These are phyloP conservation scores for Macrocystidia cucumis DNA, from an alignment of 1,284 basidiomycete species.

Conservation along the genomic window DNA sequence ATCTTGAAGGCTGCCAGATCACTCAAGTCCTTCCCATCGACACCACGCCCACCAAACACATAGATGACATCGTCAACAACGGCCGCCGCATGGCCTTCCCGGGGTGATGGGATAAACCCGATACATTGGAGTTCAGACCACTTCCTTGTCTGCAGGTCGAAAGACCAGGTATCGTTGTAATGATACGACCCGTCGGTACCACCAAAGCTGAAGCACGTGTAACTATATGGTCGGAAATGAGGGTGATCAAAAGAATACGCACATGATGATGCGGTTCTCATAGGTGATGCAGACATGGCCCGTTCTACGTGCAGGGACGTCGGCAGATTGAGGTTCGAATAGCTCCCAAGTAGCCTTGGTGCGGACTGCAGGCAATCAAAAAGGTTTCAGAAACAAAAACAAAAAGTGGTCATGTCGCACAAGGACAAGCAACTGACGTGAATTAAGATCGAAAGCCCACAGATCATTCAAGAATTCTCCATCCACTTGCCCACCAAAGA, in stretches of 20 bases:
- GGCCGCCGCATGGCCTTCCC: slow-evolving; percentile 96
- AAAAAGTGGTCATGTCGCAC: slow-evolving; percentile 3
- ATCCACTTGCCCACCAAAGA: slow-evolving; percentile 98
- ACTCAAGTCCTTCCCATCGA: slow-evolving; percentile 93
- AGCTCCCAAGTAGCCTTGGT: slow-evolving; percentile 74
- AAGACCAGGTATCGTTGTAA: slow-evolving; percentile 99
- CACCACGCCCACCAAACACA: slow-evolving; percentile 94
- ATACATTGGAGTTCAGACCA: slow-evolving; percentile 97
- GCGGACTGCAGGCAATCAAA: slow-evolving; percentile 42
- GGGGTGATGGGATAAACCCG: slow-evolving; percentile 92
- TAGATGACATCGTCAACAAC: slow-evolving; percentile 98
- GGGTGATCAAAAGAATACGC: slow-evolving; percentile 16
- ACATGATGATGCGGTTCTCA: slow-evolving; percentile 86
- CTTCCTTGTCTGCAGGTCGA: slow-evolving; percentile 73
- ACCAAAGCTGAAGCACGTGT: slow-evolving; percentile 65
- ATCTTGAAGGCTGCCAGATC: slow-evolving; percentile 98
- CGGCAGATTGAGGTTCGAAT: slow-evolving; percentile 55
- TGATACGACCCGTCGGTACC: slow-evolving; percentile 98
- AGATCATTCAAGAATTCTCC: slow-evolving; percentile 94
- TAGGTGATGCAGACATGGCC: slow-evolving; percentile 89
- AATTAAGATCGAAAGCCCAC: slow-evolving; percentile 95
- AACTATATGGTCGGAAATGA: slow-evolving; percentile 9
- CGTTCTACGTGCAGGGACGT: slow-evolving; percentile 81
- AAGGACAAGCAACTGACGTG: slow-evolving; percentile 48
- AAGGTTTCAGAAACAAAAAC: slow-evolving; percentile 6